Evolutionary conservation across 208 protist species (phyloP).

Genomic region (Leishmania tarentolae): DNA sequence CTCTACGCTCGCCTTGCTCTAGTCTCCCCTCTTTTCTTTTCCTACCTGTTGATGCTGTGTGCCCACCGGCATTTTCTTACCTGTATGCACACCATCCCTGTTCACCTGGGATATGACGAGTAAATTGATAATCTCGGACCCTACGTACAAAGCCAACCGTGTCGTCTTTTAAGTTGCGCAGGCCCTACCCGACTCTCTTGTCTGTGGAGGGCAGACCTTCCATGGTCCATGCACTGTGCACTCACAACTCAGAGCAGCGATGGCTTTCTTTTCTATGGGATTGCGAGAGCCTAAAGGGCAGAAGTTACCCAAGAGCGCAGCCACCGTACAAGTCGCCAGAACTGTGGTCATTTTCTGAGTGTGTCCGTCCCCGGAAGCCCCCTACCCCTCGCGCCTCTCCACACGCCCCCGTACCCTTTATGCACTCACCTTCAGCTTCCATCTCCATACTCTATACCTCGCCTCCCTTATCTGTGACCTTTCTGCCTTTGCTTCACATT

Average conservation of each 20-base stretch:
- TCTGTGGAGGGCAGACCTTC: neutral
- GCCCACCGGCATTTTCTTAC: neutral
- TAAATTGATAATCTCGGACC: neutral
- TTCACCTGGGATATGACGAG: neutral
- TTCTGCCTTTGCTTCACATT: slow-evolving; percentile 1
- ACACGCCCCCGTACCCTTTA: neutral
- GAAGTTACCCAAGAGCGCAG: neutral
- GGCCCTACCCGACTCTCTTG: neutral
- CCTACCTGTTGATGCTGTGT: neutral
- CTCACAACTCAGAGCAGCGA: neutral
- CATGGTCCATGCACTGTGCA: neutral
- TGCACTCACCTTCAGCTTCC: neutral
- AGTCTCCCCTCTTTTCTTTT: neutral
- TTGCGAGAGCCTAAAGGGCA: neutral
- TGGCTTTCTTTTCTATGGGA: neutral
- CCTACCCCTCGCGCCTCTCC: neutral
- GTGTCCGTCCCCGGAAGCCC: neutral
- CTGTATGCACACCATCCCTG: neutral
- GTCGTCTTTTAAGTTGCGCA: neutral
- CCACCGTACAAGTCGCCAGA: neutral
- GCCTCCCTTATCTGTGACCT: neutral
- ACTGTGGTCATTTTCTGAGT: neutral
- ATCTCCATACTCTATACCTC: neutral
- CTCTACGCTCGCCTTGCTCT: neutral
- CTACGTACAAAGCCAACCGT: neutral